These are phyloP conservation scores for Lentinula novae-zelandiae DNA, from an alignment of 1,284 basidiomycete genomes.

Conservation along the genomic window DNA sequence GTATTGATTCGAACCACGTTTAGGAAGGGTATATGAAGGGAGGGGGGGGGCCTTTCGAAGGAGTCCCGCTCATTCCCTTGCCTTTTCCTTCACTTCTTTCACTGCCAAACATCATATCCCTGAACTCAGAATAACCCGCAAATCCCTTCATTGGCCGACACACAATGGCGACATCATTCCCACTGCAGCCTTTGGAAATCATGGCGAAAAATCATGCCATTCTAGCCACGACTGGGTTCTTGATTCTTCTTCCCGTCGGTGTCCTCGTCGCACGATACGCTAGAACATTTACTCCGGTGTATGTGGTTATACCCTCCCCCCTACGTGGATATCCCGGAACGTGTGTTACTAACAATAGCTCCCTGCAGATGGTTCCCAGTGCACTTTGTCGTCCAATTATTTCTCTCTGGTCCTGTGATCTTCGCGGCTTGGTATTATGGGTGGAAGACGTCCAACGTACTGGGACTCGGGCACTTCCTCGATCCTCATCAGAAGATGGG, in stretches of 20 bases:
- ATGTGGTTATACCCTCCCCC: slow-evolving; percentile 13
- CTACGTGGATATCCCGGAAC: neutral
- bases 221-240: slow-evolving; percentile 50
- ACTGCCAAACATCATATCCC: neutral
- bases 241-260: slow-evolving; percentile 58
- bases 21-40: neutral
- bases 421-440: slow-evolving; percentile 45
- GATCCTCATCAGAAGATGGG: slow-evolving; percentile 55
- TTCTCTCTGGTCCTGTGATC: slow-evolving; percentile 45
- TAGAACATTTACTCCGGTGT: slow-evolving; percentile 46
- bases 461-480: slow-evolving; percentile 31
- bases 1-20: neutral
- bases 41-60: neutral
- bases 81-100: neutral
- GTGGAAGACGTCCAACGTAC: slow-evolving; percentile 26
- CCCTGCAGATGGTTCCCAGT: slow-evolving; percentile 50
- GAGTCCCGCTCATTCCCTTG: neutral
- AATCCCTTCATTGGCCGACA: neutral
- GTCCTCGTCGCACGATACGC: slow-evolving; percentile 53
- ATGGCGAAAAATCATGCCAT: slow-evolving; percentile 45
- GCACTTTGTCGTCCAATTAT: slow-evolving; percentile 44
- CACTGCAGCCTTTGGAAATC: slow-evolving; percentile 28
- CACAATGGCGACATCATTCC: slow-evolving; percentile 14
- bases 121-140: neutral
- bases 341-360: neutral